Conservation (phyloP, 169 alveolate genomes). For the Eimeria praecox region DNA sequence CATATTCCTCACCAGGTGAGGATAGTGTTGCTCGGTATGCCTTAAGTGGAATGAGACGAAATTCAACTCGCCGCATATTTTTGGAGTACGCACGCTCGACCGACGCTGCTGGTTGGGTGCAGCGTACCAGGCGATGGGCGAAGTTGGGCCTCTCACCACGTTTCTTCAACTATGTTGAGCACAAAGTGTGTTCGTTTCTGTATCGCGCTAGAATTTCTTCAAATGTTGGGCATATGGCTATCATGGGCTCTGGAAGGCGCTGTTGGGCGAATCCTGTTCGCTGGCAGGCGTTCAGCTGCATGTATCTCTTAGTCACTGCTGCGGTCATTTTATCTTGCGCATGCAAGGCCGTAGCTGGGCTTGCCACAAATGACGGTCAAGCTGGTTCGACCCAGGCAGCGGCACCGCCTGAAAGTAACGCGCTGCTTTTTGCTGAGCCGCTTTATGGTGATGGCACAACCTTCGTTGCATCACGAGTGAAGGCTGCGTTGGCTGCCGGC, state of each 20-base stretch:
- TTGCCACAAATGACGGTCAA: not conserved
- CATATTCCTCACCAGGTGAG: not conserved
- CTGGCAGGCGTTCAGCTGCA: not conserved
- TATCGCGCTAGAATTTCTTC: not conserved
- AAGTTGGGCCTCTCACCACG: not conserved
- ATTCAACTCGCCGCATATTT: not conserved
- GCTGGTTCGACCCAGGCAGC: not conserved
- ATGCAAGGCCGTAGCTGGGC: not conserved
- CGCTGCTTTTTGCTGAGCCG: slow-evolving; percentile 57
- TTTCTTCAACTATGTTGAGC: not conserved
- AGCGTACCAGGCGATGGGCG: not conserved
- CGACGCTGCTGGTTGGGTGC: slow-evolving; percentile 5
- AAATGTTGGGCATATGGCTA: not conserved
- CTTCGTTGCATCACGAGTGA: slow-evolving; percentile 21
- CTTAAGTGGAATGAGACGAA: slow-evolving; percentile 6
- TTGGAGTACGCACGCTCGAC: not conserved
- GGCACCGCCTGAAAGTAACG: not conserved
- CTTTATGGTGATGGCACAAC: slow-evolving; percentile 32
- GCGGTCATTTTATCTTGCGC: not conserved
- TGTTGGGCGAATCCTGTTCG: not conserved
- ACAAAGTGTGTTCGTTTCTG: not conserved
- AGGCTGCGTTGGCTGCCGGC: slow-evolving; percentile 25
- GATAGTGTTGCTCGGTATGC: not conserved
- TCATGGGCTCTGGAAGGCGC: slow-evolving; percentile 3
- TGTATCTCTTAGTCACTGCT: slow-evolving; percentile 19